Evolutionary conservation across 2,329 filamentous ascomycete genomes (phyloP).

Genomic region (Xylariaceae sp.): DNA sequence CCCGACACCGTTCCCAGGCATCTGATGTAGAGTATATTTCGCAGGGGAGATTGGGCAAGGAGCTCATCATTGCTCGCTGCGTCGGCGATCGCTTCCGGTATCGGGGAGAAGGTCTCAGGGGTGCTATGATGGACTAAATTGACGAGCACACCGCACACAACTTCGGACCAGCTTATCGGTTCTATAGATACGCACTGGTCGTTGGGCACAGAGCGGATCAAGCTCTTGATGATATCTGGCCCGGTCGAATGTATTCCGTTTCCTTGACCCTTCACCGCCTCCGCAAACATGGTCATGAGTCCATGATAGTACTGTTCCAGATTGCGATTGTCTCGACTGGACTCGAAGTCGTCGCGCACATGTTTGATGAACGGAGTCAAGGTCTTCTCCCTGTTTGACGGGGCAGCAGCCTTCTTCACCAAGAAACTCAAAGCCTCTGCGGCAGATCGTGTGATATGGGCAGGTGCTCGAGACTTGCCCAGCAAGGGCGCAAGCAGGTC

Average conservation of each 20-base stretch:
- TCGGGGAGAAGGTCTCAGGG: constrained; percentile 63
- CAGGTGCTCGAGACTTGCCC: constrained; percentile 74
- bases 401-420: constrained; percentile 77
- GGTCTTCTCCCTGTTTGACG: constrained; percentile 68
- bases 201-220: constrained; percentile 47
- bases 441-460: constrained; percentile 84
- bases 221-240: constrained; percentile 44
- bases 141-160: constrained; percentile 71
- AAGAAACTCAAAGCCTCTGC: constrained; percentile 94
- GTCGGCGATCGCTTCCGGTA: constrained; percentile 58
- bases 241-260: constrained; percentile 55
- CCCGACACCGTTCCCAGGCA: constrained; percentile 66
- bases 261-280: constrained; percentile 65
- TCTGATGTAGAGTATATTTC: constrained; percentile 44
- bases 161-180: constrained; percentile 51
- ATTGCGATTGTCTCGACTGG: constrained; percentile 47
- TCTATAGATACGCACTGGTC: constrained; percentile 45
- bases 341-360: constrained; percentile 62
- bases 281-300: constrained; percentile 85
- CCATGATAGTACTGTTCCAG: constrained; percentile 74
- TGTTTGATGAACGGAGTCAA: constrained; percentile 67
- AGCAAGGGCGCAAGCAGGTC: constrained; percentile 78
- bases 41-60: constrained; percentile 32
- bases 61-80: constrained; percentile 37
- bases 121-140: constrained; percentile 80